Evolutionary conservation across 768 basidiomycete species (phyloP).

Genomic region (Nidularia pulvinata): DNA sequence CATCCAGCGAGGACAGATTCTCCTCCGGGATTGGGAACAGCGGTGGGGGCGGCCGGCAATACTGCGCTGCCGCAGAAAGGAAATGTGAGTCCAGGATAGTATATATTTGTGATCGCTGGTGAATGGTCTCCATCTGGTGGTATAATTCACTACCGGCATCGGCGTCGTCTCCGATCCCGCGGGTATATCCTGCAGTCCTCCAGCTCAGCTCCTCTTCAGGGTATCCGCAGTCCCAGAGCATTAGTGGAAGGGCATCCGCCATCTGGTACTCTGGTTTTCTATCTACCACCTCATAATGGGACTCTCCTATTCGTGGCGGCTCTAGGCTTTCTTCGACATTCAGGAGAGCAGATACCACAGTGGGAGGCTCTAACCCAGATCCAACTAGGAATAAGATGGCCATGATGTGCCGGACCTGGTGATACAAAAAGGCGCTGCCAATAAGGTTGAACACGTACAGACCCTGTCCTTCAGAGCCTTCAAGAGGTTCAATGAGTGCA

Average conservation of each 20-base stretch:
- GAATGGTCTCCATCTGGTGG: slow-evolving; percentile 50
- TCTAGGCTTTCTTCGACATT: slow-evolving; percentile 59
- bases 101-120: slow-evolving; percentile 63
- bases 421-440: slow-evolving; percentile 90
- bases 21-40: slow-evolving; percentile 31
- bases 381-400: slow-evolving; percentile 36
- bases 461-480: slow-evolving; percentile 19
- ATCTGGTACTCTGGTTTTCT: slow-evolving; percentile 91
- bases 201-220: slow-evolving; percentile 66
- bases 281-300: slow-evolving; percentile 45
- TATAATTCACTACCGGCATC: slow-evolving; percentile 30
- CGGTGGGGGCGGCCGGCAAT: slow-evolving; percentile 42
- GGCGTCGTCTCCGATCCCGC: slow-evolving; percentile 21
- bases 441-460: slow-evolving; percentile 82
- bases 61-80: slow-evolving; percentile 47
- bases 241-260: slow-evolving; percentile 88
- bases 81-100: slow-evolving; percentile 68
- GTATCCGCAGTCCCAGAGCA: slow-evolving; percentile 92
- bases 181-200: slow-evolving; percentile 49
- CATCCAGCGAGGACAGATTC: neutral
- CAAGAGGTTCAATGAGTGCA: slow-evolving; percentile 60
- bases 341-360: slow-evolving; percentile 70
- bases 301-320: slow-evolving; percentile 25
- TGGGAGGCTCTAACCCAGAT: slow-evolving; percentile 71
- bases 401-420: slow-evolving; percentile 90